A percentile compares a stretch with the other conserved stretches of the same genome.
These are phyloP conservation scores for Inonotus obliquus DNA, from an alignment of 1,284 basidiomycete species.

Conservation along the genomic window DNA sequence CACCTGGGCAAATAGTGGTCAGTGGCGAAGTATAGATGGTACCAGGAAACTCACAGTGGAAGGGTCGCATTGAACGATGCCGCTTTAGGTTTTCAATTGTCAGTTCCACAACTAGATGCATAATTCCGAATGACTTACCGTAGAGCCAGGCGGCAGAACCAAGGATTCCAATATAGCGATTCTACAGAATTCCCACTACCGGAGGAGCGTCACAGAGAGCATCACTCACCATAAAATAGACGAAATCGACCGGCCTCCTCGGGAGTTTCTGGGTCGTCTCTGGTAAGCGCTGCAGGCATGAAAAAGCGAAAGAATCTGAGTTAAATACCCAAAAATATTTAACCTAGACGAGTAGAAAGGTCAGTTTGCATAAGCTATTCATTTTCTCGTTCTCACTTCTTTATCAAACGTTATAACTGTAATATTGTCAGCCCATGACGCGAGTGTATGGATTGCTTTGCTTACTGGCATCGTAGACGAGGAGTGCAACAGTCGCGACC, in stretches of 20 bases:
- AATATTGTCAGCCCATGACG: neutral
- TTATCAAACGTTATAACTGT: neutral
- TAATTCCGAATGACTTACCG: neutral
- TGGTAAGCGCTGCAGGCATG: neutral
- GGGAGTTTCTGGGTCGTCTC: neutral
- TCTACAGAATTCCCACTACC: neutral
- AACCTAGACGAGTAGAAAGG: neutral
- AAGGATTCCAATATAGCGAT: neutral
- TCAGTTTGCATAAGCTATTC: neutral
- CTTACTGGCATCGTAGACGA: too few relatives aligned
- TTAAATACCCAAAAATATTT: neutral
- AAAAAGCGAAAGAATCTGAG: neutral
- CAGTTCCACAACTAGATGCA: neutral
- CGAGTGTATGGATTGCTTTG: neutral
- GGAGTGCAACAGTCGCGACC: too few relatives aligned
- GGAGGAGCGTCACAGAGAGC: neutral
- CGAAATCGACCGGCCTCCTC: neutral
- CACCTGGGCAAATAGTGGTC: neutral
- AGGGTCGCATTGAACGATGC: neutral
- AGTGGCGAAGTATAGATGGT: neutral
- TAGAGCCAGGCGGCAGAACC: neutral
- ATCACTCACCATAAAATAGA: neutral
- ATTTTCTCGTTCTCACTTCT: neutral
- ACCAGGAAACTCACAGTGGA: neutral
- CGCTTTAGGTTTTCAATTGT: neutral